Evolutionary conservation across 164 flowering plant genomes (phyloP).

Genomic region (Vitis rotundifolia): DNA sequence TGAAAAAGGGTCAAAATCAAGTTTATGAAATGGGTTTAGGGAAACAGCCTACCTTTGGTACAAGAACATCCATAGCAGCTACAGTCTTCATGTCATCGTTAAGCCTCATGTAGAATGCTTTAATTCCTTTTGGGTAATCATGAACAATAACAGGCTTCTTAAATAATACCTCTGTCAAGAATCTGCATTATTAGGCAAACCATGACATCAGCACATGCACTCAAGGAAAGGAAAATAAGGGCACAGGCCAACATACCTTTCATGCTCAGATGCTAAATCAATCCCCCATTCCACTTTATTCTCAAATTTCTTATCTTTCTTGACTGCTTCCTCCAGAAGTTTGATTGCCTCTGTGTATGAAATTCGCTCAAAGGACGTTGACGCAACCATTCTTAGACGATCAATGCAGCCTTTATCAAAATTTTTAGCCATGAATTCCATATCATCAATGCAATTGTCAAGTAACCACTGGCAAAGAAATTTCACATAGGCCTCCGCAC

Average conservation of each 20-base stretch:
- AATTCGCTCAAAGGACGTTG: slow-evolving; percentile 71
- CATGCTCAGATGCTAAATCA: slow-evolving; percentile 95
- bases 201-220: slow-evolving; percentile 5
- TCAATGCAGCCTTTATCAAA: slow-evolving; percentile 71
- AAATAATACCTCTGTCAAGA: slow-evolving; percentile 82
- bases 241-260: slow-evolving; percentile 49
- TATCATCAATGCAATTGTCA: slow-evolving; percentile 84
- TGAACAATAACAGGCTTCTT: slow-evolving; percentile 90
- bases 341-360: slow-evolving; percentile 80
- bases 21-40: too few relatives aligned
- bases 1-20: neutral
- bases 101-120: slow-evolving; percentile 96
- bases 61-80: slow-evolving; percentile 99
- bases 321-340: slow-evolving; percentile 56
- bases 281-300: slow-evolving; percentile 62
- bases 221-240: neutral
- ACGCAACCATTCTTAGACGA: slow-evolving; percentile 74
- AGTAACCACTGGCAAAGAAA: slow-evolving; percentile 85
- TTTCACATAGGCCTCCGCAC: slow-evolving; percentile 92
- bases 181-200: slow-evolving; percentile 41
- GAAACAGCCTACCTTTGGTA: slow-evolving; percentile 65
- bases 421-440: slow-evolving; percentile 83
- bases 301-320: slow-evolving; percentile 29
- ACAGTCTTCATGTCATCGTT: slow-evolving; percentile 86
- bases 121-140: slow-evolving; percentile 89